Evolutionary conservation across 2,329 filamentous ascomycete genomes (phyloP).

Genomic region (Fusarium udum): DNA sequence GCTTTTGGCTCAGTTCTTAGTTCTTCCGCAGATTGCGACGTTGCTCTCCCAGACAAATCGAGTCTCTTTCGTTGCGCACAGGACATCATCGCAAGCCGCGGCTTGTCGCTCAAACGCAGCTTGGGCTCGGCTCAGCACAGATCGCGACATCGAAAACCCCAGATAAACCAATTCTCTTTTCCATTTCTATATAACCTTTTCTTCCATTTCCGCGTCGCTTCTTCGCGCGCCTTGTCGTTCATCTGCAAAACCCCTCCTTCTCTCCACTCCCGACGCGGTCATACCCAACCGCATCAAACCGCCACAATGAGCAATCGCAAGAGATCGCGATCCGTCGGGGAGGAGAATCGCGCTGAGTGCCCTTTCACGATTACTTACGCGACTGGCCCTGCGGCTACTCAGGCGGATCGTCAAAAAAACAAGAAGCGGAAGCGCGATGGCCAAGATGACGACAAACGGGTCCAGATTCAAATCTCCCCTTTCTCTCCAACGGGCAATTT

Average conservation of each 20-base stretch:
- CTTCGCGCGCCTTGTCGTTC: constrained; percentile 33
- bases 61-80: constrained; percentile 42
- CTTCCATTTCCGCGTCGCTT: not conserved
- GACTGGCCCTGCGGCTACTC: constrained; percentile 43
- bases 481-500: constrained; percentile 65
- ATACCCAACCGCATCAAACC: constrained; percentile 34
- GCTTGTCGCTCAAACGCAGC: constrained; percentile 45
- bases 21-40: constrained; percentile 42
- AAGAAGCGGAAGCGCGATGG: constrained; percentile 61
- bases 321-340: constrained; percentile 59
- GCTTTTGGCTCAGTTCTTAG: constrained; percentile 40
- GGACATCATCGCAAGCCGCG: constrained; percentile 45
- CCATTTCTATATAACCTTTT: not conserved
- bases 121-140: constrained; percentile 39
- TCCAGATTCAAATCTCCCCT: constrained; percentile 62
- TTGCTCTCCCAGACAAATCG: constrained; percentile 41
- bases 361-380: constrained; percentile 57
- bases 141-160: constrained; percentile 33
- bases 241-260: constrained; percentile 43
- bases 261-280: constrained; percentile 40
- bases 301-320: constrained; percentile 55
- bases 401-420: constrained; percentile 51
- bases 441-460: constrained; percentile 56
- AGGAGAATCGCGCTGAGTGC: constrained; percentile 66
- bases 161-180: not conserved